Conservation (phyloP, 768 basidiomycete species). For the Chalciporus pseudorubinellus region DNA sequence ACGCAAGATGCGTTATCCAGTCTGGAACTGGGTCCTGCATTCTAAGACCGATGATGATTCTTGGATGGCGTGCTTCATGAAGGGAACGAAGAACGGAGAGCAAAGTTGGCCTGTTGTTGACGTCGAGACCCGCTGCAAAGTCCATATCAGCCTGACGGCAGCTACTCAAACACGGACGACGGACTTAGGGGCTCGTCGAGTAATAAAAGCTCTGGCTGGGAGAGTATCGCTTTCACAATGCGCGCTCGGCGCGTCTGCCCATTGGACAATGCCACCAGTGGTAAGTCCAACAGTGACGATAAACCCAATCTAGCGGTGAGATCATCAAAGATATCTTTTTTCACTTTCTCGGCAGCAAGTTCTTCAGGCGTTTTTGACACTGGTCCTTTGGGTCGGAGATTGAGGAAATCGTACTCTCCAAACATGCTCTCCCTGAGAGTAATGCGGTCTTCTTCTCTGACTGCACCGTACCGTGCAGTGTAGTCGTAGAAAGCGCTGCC, state of each 20-base stretch:
- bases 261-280: slow-evolving; percentile 82
- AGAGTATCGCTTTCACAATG: slow-evolving; percentile 73
- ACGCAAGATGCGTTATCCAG: slow-evolving; percentile 68
- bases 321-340: slow-evolving; percentile 44
- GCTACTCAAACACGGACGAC: slow-evolving; percentile 18
- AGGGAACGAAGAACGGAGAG: slow-evolving; percentile 53
- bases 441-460: slow-evolving; percentile 78
- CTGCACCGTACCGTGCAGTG: slow-evolving; percentile 86
- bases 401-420: slow-evolving; percentile 44
- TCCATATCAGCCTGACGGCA: not conserved
- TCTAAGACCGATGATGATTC: slow-evolving; percentile 64
- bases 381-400: slow-evolving; percentile 21
- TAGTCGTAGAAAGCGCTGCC: slow-evolving; percentile 88
- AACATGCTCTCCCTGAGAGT: slow-evolving; percentile 75
- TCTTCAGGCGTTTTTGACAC: slow-evolving; percentile 22
- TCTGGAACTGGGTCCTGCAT: slow-evolving; percentile 69
- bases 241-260: slow-evolving; percentile 89
- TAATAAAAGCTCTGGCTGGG: slow-evolving; percentile 68
- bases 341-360: slow-evolving; percentile 25
- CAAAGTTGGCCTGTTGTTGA: slow-evolving; percentile 53
- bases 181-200: slow-evolving; percentile 91
- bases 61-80: slow-evolving; percentile 48
- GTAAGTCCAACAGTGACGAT: slow-evolving; percentile 68
- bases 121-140: slow-evolving; percentile 74
- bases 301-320: slow-evolving; percentile 60